Base-by-base conservation (phyloP, 176 grass and related monocot species). In the Aegilops bicornis region DNA sequence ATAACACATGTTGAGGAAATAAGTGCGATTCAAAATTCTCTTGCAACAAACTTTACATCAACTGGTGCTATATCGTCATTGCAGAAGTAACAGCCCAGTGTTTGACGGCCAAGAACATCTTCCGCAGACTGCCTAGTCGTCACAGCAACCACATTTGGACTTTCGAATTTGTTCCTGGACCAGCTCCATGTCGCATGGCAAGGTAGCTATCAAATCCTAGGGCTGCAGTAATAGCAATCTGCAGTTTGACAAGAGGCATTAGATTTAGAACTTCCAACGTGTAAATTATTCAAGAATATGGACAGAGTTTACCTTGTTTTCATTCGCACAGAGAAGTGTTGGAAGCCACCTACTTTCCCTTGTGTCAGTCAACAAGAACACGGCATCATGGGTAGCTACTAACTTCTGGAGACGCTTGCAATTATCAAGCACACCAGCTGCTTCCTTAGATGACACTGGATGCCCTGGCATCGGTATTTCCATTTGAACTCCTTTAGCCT, bases 301-400 rank as follows among this genome's bases (percentile, higher is more conserved):
- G 19, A 70, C 54, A 58, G 16, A 19, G 10, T 40, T 45, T 86
- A 91, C 95, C 91, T 97, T 97, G 78, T 94, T 97, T 89, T 86
- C 80, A 56, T 86, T 82, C 33, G 92, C 47, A 66, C 95, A 95
- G 39, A 97, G 80, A 24, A 97, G 89, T 17, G 95, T 90, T 20
- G 95, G 95, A 87, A 97, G 87, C 95, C 95, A 97, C 45, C 95
- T 94, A 77, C 95, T 97, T 89, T 97, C 95, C 87, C 95, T 88
- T 25, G 95, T 97, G 78, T 97, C 95, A 0, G 95, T 97, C 82
- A 97, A 86, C 79, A 97, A 86, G 81, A 97, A 97, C 76, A 90
- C 69, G 60, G 87, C 90, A 86, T 97, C 95, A 84, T 97, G 95
- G 13, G 86, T 91, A 64, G 42, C 73, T 45, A 97, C 88, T 77